Evolutionary conservation across 140 eudicot genomes (phyloP), one percentile per base, ranked within the genome.

Genomic region (Stevia rebaudiana): DNA sequence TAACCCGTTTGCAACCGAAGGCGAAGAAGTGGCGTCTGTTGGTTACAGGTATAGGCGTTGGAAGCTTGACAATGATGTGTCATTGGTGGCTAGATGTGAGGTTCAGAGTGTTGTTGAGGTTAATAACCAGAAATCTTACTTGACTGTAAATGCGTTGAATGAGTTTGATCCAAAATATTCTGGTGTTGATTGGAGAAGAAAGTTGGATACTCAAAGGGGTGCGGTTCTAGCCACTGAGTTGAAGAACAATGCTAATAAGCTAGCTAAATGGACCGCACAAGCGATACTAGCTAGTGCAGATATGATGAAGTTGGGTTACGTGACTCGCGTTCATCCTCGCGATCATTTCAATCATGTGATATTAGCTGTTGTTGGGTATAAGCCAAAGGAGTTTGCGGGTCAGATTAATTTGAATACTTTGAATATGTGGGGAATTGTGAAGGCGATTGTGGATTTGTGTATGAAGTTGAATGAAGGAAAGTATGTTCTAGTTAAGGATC

Each of bases 361-460:
- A 25, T 72, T 86, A 53, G 95, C 95, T 28, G 95, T 89, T 41
- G 95, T 83, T 40, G 97, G 97, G 15, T 83, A 89, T 69, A 86
- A 89, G 74, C 97, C 97, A 0, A 86, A 22, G 78, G 94, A 83
- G 12, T 89, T 89, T 64, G 97, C 97, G 1, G 68, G 92, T 2
- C 95, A 89, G 84, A 86, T 89, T 6, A 89, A 89, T 42, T 69
- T 89, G 85, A 89, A 89, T 65, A 76, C 83, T 19, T 65, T 84
- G 0, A 89, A 89, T 75, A 89, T 89, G 97, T 89, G 97, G 97
- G 97, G 97, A 13, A 86, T 89, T 3, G 95, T 89, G 46, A 86
- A 89, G 81, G 76, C 89, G 9, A 86, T 89, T 72, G 97, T 89
- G 42, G 95, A 86, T 70, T 76, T 89, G 84, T 89, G 97, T 41